phyloP scores from a whole-genome alignment of 805 yeast genomes.

The Wickerhamomyces bovis region DNA sequence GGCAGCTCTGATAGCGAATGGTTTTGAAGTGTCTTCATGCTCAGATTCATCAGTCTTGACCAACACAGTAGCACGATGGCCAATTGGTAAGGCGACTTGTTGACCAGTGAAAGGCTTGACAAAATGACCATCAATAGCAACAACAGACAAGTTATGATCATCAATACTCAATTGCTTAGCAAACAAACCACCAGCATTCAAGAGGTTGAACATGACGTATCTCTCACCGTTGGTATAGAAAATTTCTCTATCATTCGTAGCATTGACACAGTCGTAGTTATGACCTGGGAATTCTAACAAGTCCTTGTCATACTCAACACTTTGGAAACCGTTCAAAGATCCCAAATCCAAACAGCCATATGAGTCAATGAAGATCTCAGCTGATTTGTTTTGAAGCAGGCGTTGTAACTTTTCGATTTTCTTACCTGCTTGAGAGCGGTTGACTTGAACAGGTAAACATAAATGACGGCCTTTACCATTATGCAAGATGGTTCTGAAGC shows the following conservation, averaged over 20 bases:
- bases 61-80: slow-evolving; percentile 69
- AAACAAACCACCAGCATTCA: slow-evolving; percentile 32
- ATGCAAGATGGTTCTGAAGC: slow-evolving; percentile 26
- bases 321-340: slow-evolving; percentile 4
- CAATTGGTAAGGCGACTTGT: slow-evolving; percentile 55
- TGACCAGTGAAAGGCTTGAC: slow-evolving; percentile 45
- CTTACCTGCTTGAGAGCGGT: too few species aligned
- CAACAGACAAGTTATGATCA: slow-evolving; percentile 45
- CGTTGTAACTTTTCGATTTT: too few species aligned
- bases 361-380: slow-evolving; percentile 2
- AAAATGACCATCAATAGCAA: slow-evolving; percentile 55
- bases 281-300: slow-evolving; percentile 11
- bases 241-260: slow-evolving; percentile 15
- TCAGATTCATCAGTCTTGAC: slow-evolving; percentile 43
- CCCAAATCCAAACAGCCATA: slow-evolving; percentile 9
- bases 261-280: slow-evolving; percentile 21
- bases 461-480: slow-evolving; percentile 25
- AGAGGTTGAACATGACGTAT: slow-evolving; percentile 26
- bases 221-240: slow-evolving; percentile 18
- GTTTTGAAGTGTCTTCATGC: slow-evolving; percentile 23
- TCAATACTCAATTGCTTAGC: slow-evolving; percentile 36
- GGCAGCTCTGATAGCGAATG: slow-evolving; percentile 42
- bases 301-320: slow-evolving; percentile 3
- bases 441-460: slow-evolving; percentile 1
- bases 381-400: not conserved